A percentile compares a stretch with the other conserved stretches of the same genome.
Evolutionary conservation across 1,139 yeast genomes (phyloP).

Genomic region (Spencermartinsiella ligniputridi): DNA sequence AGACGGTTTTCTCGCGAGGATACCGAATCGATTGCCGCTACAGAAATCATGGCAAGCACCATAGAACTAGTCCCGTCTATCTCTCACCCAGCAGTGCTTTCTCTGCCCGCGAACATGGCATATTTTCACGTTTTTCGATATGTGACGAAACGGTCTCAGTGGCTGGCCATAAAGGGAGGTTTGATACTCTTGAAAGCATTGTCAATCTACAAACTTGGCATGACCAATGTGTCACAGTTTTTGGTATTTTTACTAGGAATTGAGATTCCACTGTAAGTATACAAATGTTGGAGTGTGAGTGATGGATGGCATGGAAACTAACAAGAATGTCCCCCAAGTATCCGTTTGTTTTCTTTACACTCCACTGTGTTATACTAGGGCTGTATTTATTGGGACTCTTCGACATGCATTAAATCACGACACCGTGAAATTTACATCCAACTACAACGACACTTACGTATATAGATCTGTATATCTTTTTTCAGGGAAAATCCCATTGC

Average conservation of each 20-base stretch:
- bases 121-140: neutral
- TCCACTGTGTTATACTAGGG: slow-evolving; percentile 1
- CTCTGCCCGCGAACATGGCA: neutral
- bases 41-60: too few species aligned
- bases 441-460: too few species aligned
- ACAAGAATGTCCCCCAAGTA: neutral
- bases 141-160: neutral
- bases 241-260: slow-evolving; percentile 9
- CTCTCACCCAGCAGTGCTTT: too few species aligned
- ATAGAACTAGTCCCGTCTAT: too few species aligned
- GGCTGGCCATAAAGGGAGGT: neutral
- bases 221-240: slow-evolving; percentile 1
- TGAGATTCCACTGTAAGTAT: slow-evolving; percentile 11
- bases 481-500: too few species aligned
- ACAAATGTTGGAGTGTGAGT: too few species aligned
- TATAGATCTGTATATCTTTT: too few species aligned
- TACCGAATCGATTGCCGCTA: too few species aligned
- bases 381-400: neutral
- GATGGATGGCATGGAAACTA: too few species aligned
- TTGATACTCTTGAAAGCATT: neutral
- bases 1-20: too few species aligned
- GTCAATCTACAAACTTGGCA: neutral
- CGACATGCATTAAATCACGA: too few species aligned
- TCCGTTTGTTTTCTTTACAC: neutral
- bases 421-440: too few species aligned